These are phyloP conservation scores for Pharus latifolius DNA, from an alignment of 176 grass and related monocot genomes.

Conservation along the genomic window DNA sequence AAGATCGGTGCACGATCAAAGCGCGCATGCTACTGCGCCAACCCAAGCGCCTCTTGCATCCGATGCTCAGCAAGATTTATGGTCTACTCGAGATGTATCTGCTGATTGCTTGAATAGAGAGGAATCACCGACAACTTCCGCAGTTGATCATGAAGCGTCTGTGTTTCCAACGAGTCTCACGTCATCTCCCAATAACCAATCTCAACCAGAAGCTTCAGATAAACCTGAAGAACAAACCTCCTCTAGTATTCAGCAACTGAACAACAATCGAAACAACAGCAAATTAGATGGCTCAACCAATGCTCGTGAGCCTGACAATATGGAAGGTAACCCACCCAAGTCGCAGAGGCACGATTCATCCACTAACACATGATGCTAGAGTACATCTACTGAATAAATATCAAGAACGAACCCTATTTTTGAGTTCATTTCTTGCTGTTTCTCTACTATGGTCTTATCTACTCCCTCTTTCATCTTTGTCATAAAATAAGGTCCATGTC, in stretches of 20 bases:
- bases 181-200: no score
- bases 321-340: slow-evolving; percentile 9
- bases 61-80: no score
- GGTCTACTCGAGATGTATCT: no score
- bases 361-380: background rate
- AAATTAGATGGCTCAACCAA: slow-evolving; percentile 23
- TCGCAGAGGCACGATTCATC: background rate
- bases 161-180: no score
- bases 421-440: background rate
- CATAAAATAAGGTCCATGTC: slow-evolving; percentile 38
- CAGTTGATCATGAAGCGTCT: no score
- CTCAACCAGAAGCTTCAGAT: background rate
- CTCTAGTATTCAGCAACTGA: background rate
- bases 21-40: no score
- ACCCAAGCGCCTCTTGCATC: no score
- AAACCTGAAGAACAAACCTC: background rate
- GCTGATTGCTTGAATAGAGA: no score
- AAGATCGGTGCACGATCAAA: no score
- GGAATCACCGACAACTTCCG: no score
- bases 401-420: no score
- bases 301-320: background rate
- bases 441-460: background rate
- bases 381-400: no score
- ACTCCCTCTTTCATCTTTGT: background rate
- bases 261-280: background rate